These are phyloP conservation scores for Scopulariopsis brevicaulis DNA, from an alignment of 2,329 filamentous ascomycete genomes.

Conservation along the genomic window DNA sequence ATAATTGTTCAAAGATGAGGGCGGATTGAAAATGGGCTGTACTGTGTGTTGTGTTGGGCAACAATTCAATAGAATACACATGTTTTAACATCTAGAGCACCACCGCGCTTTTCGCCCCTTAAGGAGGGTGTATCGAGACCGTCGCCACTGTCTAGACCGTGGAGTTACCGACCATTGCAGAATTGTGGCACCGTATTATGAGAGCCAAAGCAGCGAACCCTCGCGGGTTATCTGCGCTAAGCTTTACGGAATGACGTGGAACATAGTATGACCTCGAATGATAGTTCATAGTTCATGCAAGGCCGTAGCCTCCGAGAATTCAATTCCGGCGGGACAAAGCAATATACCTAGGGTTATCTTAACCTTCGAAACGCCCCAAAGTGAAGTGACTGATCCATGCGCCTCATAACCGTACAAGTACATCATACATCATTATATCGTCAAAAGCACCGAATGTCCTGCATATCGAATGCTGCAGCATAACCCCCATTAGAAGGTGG, in stretches of 20 bases:
- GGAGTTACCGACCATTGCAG: too few species aligned
- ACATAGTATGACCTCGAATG: not conserved
- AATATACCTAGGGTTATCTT: not conserved
- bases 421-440: conserved; percentile 2
- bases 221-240: too few species aligned
- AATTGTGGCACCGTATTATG: not conserved
- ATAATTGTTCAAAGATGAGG: conserved; percentile 29
- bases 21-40: not conserved
- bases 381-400: not conserved
- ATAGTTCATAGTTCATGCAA: not conserved
- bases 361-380: not conserved
- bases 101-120: too few species aligned
- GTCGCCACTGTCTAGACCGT: too few species aligned
- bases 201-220: not conserved
- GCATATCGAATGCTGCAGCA: not conserved
- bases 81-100: too few species aligned
- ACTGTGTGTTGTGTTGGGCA: not conserved
- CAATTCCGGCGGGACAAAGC: not conserved
- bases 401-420: not conserved
- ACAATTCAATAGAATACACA: not conserved
- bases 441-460: not conserved
- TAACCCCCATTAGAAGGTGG: conserved; percentile 15
- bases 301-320: not conserved
- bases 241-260: not conserved
- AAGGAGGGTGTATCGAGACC: too few species aligned